These are phyloP conservation scores for Pichia cactophila DNA, from an alignment of 1,139 yeast species.

Conservation along the genomic window DNA sequence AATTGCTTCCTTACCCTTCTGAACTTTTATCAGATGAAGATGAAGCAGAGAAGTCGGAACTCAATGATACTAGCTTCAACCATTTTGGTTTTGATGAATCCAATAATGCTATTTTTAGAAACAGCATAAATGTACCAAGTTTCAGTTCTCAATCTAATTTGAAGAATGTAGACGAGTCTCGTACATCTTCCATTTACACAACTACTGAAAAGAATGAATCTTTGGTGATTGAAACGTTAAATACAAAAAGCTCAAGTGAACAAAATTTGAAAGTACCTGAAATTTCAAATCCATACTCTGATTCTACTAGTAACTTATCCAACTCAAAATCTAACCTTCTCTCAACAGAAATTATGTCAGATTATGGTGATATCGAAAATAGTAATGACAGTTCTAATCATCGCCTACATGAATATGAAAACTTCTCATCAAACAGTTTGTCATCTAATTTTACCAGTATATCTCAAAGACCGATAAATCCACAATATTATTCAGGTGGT, in stretches of 20 bases:
- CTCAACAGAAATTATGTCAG: conserved; percentile 11
- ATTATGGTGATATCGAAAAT: conserved; percentile 1
- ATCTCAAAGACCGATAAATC: conserved; percentile 71
- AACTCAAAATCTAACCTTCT: neutral
- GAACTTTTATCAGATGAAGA: neutral
- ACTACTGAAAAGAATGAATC: conserved; percentile 6
- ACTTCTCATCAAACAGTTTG: conserved; percentile 7
- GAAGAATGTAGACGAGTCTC: neutral
- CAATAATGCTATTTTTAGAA: conserved; percentile 8
- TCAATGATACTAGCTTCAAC: neutral
- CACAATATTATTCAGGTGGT: conserved; percentile 37
- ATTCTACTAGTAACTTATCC: neutral
- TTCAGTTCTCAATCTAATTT: neutral
- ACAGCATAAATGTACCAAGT: neutral
- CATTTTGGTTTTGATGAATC: conserved; percentile 6
- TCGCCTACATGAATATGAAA: conserved; percentile 1
- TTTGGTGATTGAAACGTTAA: neutral
- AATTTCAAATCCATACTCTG: conserved; percentile 21
- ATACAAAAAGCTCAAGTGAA: neutral
- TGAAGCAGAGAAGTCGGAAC: conserved; percentile 5
- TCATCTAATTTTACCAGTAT: conserved; percentile 69
- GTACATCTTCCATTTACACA: neutral
- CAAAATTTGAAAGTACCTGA: conserved; percentile 20
- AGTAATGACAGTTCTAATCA: conserved; percentile 8
- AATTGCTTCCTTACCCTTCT: conserved; percentile 11